Conservation (phyloP, 768 basidiomycete species). For the Kwoniella bestiolae region DNA sequence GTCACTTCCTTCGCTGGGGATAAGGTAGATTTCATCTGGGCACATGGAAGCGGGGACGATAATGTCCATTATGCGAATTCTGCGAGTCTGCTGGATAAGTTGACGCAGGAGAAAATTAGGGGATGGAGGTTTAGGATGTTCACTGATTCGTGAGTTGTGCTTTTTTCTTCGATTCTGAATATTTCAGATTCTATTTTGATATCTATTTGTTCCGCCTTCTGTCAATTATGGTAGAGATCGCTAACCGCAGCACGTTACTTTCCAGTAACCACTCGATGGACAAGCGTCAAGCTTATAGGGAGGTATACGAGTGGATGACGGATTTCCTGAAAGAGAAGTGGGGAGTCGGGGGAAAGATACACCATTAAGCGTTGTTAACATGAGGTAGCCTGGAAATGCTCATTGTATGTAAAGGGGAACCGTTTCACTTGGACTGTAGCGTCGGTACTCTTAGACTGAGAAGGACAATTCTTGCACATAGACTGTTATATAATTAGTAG, state of each 20-base stretch:
- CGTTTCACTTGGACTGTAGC: no score
- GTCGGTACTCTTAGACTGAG: background rate
- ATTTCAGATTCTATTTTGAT: no score
- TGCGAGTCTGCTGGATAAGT: conserved; percentile 88
- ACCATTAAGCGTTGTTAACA: no score
- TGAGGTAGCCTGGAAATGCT: no score
- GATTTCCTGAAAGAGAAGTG: conserved; percentile 87
- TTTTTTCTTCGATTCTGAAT: no score
- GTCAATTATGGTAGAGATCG: no score
- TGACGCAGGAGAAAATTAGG: conserved; percentile 76
- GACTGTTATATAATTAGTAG: no score
- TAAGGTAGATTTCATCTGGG: conserved; percentile 73
- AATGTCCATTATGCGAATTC: conserved; percentile 93
- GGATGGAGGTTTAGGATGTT: conserved; percentile 86
- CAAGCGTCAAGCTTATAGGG: conserved; percentile 75
- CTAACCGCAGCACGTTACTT: background rate
- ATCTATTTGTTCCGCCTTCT: no score
- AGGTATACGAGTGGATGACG: conserved; percentile 85
- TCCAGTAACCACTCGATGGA: conserved; percentile 78
- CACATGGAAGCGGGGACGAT: conserved; percentile 93
- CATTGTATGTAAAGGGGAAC: no score
- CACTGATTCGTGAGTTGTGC: conserved; percentile 76
- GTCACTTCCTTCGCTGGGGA: conserved; percentile 79
- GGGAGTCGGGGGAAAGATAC: conserved; percentile 62
- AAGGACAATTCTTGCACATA: background rate